Percentiles rank a stretch among this genome's conserved stretches.
Evolutionary conservation across 371 early-diverging fungal genomes (phyloP).

Genomic region (Blakeslea trispora): DNA sequence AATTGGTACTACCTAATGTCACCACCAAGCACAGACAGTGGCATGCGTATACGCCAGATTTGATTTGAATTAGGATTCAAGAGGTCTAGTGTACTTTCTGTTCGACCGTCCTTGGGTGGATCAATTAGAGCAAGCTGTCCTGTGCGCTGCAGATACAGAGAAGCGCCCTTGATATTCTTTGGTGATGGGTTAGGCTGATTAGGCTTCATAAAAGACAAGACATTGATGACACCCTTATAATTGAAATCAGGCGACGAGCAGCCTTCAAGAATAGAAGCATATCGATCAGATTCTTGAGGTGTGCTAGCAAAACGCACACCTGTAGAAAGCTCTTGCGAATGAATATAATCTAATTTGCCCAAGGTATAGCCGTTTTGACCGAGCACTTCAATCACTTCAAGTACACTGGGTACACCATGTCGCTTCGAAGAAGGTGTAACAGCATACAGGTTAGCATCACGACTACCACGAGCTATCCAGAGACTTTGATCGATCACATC

Average conservation of each 20-base stretch:
- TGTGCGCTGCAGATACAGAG: conserved; percentile 48
- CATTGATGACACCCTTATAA: conserved; percentile 12
- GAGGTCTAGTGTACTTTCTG: conserved; percentile 65
- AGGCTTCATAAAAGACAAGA: conserved; percentile 30
- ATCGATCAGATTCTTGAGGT: conserved; percentile 14
- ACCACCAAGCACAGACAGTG: conserved; percentile 56
- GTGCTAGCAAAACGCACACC: conserved; percentile 29
- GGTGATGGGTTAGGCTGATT: conserved; percentile 1
- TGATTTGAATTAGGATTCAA: conserved; percentile 56
- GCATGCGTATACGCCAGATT: conserved; percentile 65
- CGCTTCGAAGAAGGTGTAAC: conserved; percentile 35
- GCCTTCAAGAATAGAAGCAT: conserved; percentile 34
- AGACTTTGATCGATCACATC: conserved; percentile 50
- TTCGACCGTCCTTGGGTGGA: conserved; percentile 58
- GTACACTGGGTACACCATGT: conserved; percentile 21
- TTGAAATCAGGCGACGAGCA: conserved; percentile 36
- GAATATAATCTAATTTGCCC: conserved; percentile 29
- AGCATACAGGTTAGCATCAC: conserved; percentile 46
- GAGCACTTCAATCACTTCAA: conserved; percentile 38
- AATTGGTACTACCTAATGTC: conserved; percentile 12
- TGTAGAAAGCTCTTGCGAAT: conserved; percentile 25
- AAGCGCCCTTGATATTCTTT: conserved; percentile 48
- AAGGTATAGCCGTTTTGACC: conserved; percentile 46
- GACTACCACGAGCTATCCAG: conserved; percentile 64
- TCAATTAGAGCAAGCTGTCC: conserved; percentile 63